phyloP scores from a whole-genome alignment of 768 basidiomycete species.

The Pleurotus citrinopileatus region DNA sequence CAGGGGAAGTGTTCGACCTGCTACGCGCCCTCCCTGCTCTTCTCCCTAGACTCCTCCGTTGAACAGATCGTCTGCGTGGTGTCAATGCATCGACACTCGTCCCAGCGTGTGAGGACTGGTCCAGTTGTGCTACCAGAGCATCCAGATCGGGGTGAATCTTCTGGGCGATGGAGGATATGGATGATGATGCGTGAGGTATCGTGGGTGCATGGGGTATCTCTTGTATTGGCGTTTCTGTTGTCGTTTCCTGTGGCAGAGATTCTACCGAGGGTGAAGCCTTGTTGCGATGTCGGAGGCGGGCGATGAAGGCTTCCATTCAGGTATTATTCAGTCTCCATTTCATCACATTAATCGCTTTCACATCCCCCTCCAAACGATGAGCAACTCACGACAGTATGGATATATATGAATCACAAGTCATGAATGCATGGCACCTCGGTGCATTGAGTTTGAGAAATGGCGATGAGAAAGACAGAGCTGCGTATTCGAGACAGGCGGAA shows the following conservation, averaged over 20 bases:
- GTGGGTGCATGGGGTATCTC: not conserved
- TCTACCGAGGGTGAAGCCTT: not conserved
- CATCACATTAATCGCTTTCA: not conserved
- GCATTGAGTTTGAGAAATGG: not conserved
- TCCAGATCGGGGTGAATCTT: constrained; percentile 39
- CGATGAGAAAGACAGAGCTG: not conserved
- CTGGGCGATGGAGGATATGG: constrained; percentile 17
- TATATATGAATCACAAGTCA: not conserved
- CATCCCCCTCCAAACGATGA: not conserved
- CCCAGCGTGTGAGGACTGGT: not conserved
- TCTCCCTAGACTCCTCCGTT: not conserved
- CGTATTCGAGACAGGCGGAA: not conserved
- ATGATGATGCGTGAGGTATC: not conserved
- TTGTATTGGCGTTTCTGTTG: not conserved
- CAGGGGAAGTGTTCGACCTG: not conserved
- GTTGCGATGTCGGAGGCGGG: constrained; percentile 5
- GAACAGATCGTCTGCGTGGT: constrained; percentile 10
- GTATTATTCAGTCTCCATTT: not conserved
- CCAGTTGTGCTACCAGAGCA: constrained; percentile 23
- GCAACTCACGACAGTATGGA: not conserved
- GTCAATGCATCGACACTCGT: not conserved
- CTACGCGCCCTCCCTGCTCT: not conserved
- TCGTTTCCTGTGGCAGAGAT: not conserved
- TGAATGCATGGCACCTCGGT: not conserved
- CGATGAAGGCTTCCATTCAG: constrained; percentile 1